Percentiles rank a stretch among this genome's conserved stretches.
These are phyloP conservation scores for Macaranga tanarius DNA, from an alignment of 441 rosid species.

Conservation along the genomic window DNA sequence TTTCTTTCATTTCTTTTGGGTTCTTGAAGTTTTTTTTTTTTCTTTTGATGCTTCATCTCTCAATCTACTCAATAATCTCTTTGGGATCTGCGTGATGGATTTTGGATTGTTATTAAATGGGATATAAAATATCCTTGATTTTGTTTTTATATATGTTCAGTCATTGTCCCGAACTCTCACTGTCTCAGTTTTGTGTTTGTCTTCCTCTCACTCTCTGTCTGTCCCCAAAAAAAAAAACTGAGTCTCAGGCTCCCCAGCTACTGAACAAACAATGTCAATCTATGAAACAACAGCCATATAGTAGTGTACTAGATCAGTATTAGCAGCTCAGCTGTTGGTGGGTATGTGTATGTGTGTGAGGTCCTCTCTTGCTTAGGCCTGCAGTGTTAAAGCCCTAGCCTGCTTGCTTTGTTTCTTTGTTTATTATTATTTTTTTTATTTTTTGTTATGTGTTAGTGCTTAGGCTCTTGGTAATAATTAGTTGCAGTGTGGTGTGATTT, in stretches of 20 bases:
- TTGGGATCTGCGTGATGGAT: constrained; percentile 55
- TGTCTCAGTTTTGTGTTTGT: constrained; percentile 26
- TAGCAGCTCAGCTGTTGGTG: constrained; percentile 13
- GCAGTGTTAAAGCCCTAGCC: constrained; percentile 23
- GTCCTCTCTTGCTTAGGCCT: constrained; percentile 24
- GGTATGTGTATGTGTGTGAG: not conserved
- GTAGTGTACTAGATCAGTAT: not conserved
- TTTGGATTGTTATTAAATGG: constrained; percentile 32
- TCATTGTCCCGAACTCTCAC: constrained; percentile 39
- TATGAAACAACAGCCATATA: constrained; percentile 11
- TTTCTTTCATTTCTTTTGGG: not conserved
- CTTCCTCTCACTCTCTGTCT: not conserved
- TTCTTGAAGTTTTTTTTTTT: not conserved
- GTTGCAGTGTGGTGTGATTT: constrained; percentile 49
- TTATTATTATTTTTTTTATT: not conserved
- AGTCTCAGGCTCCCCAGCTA: constrained; percentile 34
- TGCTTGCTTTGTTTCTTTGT: not conserved
- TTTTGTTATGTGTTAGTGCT: constrained; percentile 14
- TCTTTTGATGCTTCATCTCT: not conserved
- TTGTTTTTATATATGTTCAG: constrained; percentile 37
- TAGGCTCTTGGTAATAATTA: constrained; percentile 41
- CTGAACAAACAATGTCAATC: constrained; percentile 35
- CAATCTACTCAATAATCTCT: constrained; percentile 23
- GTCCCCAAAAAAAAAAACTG: constrained; percentile 20
- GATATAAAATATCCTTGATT: constrained; percentile 36